Percentiles rank a stretch among this genome's conserved stretches.
Evolutionary conservation across 345 rosid species (phyloP).

Genomic region (Bruguiera sexangula): DNA sequence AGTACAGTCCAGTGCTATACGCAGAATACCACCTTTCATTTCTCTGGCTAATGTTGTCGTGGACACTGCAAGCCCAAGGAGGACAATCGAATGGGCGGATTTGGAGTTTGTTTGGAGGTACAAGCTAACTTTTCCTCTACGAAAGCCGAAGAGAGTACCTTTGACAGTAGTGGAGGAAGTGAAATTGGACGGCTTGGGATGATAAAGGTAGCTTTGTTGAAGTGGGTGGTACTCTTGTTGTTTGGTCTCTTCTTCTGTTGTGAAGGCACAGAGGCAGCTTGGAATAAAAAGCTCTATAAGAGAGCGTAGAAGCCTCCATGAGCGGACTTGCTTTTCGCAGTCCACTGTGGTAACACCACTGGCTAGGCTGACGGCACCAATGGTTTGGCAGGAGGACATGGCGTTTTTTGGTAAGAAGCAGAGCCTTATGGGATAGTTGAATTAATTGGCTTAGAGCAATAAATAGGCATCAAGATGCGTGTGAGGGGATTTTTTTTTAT

Average conservation of each 20-base stretch:
- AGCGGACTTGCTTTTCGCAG: slow-evolving; percentile 74
- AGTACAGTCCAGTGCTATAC: slow-evolving; percentile 51
- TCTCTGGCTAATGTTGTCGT: slow-evolving; percentile 54
- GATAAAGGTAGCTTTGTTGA: slow-evolving; percentile 6
- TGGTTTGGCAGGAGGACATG: slow-evolving; percentile 35
- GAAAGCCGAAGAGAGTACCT: slow-evolving; percentile 62
- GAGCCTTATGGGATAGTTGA: slow-evolving; percentile 21
- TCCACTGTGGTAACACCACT: slow-evolving; percentile 52
- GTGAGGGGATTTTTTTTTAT: not conserved
- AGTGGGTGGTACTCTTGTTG: not conserved
- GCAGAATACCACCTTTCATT: slow-evolving; percentile 59
- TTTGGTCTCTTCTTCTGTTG: slow-evolving; percentile 25
- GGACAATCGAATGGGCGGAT: slow-evolving; percentile 41
- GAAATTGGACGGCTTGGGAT: slow-evolving; percentile 3
- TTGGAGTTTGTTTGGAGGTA: slow-evolving; percentile 52
- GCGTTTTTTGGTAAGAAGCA: not conserved
- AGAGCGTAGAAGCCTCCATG: slow-evolving; percentile 66
- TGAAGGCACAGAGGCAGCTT: slow-evolving; percentile 41
- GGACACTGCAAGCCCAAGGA: slow-evolving; percentile 54
- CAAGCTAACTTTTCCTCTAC: slow-evolving; percentile 53
- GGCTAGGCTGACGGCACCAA: slow-evolving; percentile 28
- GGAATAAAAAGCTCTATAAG: slow-evolving; percentile 57
- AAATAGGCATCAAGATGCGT: too few species aligned
- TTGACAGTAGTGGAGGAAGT: slow-evolving; percentile 39
- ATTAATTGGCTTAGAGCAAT: too few species aligned